Base-by-base conservation (phyloP, 164 flowering plant genomes). In the Kingdonia uniflora region DNA sequence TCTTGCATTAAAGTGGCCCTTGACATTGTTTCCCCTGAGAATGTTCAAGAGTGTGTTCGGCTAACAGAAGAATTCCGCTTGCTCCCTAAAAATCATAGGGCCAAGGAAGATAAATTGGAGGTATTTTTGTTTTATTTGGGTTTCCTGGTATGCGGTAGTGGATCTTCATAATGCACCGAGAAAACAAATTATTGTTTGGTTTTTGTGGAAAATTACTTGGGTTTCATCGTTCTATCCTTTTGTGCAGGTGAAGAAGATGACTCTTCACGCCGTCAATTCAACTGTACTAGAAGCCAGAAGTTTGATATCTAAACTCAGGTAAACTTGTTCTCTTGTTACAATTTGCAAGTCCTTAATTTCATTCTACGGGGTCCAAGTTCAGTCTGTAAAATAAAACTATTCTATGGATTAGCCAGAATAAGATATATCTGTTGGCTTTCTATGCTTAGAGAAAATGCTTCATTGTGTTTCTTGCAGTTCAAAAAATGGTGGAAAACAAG, bases 101-200 rank as follows among this genome's bases (percentile, higher is more conserved):
- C 75, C 6, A 76, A 70, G 73, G 80, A 76, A 61, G 80, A 76
- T 52, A 76, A 73, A 54, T 46, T 76, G 54, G 80, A 72, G 80
- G 80, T 75, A 65, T 17, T 41, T 46, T 19, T 29, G 14, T 53
- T 17, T 37, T 5, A 11, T 53, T 50, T 51, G 14, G 19, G 19
- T 37, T n/a, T n/a, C n/a, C n/a, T n/a, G n/a, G n/a, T n/a, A 24
- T n/a, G 16, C n/a, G 35, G 8, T 5, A 38, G 8, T 50, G 15
- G 16, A 16, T 22, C 15, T 26, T 29, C 33, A 16, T 37, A 51
- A 13, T 16, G 17, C 7, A 13, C 2, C 8, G 5, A 29, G 16
- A 24, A 16, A 16, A 25, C 53, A 8, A 24, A 16, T 16, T 10
- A 17, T 41, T n/a, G n/a, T n/a, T 6, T 12, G n/a, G 17, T 11